Evolutionary conservation across 2,329 filamentous ascomycete species (phyloP).

Genomic region (Alternaria sp.): DNA sequence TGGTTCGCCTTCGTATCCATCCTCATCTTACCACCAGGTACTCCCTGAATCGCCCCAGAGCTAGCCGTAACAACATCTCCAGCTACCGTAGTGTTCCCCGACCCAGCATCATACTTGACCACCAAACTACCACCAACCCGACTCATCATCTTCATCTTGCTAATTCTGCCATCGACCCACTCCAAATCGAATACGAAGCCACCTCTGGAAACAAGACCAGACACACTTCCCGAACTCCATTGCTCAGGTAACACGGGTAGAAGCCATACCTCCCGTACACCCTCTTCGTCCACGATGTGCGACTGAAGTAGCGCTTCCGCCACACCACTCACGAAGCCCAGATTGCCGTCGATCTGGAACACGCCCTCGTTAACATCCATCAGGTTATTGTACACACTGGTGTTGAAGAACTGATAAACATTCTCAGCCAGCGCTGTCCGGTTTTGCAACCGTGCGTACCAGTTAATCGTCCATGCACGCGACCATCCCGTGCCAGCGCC

Average conservation of each 20-base stretch:
- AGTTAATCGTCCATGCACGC: slow-evolving; percentile 58
- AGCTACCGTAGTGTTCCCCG: neutral
- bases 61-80: neutral
- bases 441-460: slow-evolving; percentile 55
- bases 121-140: slow-evolving; percentile 5
- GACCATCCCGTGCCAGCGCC: slow-evolving; percentile 60
- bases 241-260: slow-evolving; percentile 14
- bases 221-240: slow-evolving; percentile 19
- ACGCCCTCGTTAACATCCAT: slow-evolving; percentile 14
- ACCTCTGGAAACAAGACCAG: slow-evolving; percentile 19
- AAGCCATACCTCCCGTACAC: slow-evolving; percentile 11
- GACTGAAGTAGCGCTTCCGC: slow-evolving; percentile 55
- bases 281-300: slow-evolving; percentile 10
- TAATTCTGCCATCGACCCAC: slow-evolving; percentile 16
- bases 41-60: neutral
- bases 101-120: neutral
- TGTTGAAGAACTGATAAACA: slow-evolving; percentile 32
- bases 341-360: slow-evolving; percentile 53
- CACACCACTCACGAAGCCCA: slow-evolving; percentile 57
- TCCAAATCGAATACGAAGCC: slow-evolving; percentile 26
- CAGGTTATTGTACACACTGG: slow-evolving; percentile 12
- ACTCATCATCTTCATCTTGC: slow-evolving; percentile 25
- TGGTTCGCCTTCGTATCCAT: neutral
- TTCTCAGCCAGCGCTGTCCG: slow-evolving; percentile 41
- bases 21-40: neutral